Percentiles rank a stretch among this genome's conserved stretches.
These are phyloP conservation scores for Zostera marina DNA, from an alignment of 116 monocot species.

Conservation along the genomic window DNA sequence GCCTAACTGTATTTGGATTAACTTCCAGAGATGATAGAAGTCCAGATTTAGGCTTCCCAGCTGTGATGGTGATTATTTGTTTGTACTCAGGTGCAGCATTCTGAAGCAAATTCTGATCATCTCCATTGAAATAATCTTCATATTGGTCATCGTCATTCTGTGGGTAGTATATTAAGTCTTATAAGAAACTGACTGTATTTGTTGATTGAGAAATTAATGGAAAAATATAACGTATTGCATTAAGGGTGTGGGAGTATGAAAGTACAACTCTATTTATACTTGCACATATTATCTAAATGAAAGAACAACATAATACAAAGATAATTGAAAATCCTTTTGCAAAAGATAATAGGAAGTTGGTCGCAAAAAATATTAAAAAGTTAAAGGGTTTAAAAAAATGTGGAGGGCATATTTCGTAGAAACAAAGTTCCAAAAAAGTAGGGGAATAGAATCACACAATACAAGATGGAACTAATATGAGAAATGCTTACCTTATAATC, in stretches of 20 bases:
- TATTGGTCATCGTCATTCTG: neutral
- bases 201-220: too few relatives aligned
- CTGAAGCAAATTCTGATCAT: slow-evolving; percentile 17
- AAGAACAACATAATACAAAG: too few relatives aligned
- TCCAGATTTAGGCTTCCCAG: slow-evolving; percentile 59
- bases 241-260: too few relatives aligned
- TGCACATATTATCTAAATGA: too few relatives aligned
- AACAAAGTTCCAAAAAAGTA: neutral
- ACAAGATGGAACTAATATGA: neutral
- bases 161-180: too few relatives aligned
- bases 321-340: too few relatives aligned
- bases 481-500: slow-evolving; percentile 17
- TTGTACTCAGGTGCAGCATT: slow-evolving; percentile 37
- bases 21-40: slow-evolving; percentile 35
- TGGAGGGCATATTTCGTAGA: neutral
- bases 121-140: slow-evolving; percentile 13
- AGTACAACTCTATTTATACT: too few relatives aligned
- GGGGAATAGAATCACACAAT: neutral
- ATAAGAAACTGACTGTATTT: too few relatives aligned
- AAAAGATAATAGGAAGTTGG: too few relatives aligned
- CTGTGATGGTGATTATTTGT: slow-evolving; percentile 48
- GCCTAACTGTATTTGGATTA: slow-evolving; percentile 61
- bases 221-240: too few relatives aligned
- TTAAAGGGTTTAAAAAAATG: too few relatives aligned
- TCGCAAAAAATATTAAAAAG: too few relatives aligned